Conservation (phyloP, 2,329 filamentous ascomycete species). For the Aspergillus melleus region DNA sequence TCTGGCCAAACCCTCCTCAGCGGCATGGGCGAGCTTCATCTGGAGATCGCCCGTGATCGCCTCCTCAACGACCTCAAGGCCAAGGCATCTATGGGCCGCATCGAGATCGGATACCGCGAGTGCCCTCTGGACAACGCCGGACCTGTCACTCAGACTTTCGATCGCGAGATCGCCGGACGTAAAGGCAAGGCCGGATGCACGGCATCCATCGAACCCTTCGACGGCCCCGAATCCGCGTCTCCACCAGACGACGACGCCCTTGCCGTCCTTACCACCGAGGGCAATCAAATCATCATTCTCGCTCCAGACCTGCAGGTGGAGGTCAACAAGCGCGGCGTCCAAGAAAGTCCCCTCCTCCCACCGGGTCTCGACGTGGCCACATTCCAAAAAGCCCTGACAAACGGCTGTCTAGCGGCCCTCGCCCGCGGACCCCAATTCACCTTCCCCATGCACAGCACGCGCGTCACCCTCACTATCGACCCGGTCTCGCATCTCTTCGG, state of each 20-base stretch:
- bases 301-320: slow-evolving; percentile 51
- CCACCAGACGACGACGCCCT: slow-evolving; percentile 26
- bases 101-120: slow-evolving; percentile 95
- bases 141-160: slow-evolving; percentile 65
- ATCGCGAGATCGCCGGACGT: slow-evolving; percentile 78
- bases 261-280: slow-evolving; percentile 57
- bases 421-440: slow-evolving; percentile 79
- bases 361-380: slow-evolving; percentile 52
- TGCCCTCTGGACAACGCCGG: slow-evolving; percentile 62
- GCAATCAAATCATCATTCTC: slow-evolving; percentile 66
- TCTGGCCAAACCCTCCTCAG: slow-evolving; percentile 90
- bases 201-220: slow-evolving; percentile 64
- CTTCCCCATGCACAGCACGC: slow-evolving; percentile 76
- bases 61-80: slow-evolving; percentile 86
- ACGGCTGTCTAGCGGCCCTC: slow-evolving; percentile 79
- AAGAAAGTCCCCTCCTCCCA: slow-evolving; percentile 53
- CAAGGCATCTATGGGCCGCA: slow-evolving; percentile 80
- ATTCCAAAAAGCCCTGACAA: slow-evolving; percentile 62
- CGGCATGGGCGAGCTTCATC: slow-evolving; percentile 93
- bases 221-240: slow-evolving; percentile 28
- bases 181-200: slow-evolving; percentile 74
- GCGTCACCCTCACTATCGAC: slow-evolving; percentile 70
- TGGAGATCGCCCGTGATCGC: slow-evolving; percentile 88
- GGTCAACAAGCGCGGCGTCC: slow-evolving; percentile 35
- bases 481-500: slow-evolving; percentile 64